A percentile compares a stretch with the other conserved stretches of the same genome.
phyloP scores from a whole-genome alignment of 495 filamentous ascomycete species.

The Gamarada debralockiae region DNA sequence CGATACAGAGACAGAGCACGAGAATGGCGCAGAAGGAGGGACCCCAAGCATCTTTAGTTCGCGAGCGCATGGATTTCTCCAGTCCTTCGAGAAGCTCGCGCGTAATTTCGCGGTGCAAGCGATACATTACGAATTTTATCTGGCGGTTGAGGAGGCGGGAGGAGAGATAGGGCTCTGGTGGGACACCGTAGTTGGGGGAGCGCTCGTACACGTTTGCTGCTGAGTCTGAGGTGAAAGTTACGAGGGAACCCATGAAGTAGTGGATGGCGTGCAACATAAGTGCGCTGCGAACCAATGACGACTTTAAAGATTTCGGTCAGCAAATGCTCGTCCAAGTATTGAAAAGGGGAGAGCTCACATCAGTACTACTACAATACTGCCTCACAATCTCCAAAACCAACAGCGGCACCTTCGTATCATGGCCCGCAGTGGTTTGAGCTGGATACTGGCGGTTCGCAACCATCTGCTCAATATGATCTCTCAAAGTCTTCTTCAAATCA shows the following conservation, averaged over 20 bases:
- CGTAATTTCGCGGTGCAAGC: conserved; percentile 42
- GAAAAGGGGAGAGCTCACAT: conserved; percentile 25
- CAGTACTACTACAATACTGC: conserved; percentile 32
- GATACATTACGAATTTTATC: conserved; percentile 47
- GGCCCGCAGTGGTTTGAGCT: conserved; percentile 39
- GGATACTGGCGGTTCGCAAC: conserved; percentile 36
- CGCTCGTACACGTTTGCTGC: conserved; percentile 31
- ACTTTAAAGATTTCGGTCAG: conserved; percentile 9
- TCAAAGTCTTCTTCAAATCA: conserved; percentile 34
- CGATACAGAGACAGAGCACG: conserved; percentile 49
- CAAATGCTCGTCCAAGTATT: too few relatives aligned
- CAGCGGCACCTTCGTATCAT: conserved; percentile 36
- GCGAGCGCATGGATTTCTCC: conserved; percentile 42
- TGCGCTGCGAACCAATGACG: conserved; percentile 38
- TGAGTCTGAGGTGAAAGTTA: conserved; percentile 40
- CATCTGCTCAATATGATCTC: conserved; percentile 41
- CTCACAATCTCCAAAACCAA: conserved; percentile 39
- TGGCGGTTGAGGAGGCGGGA: conserved; percentile 48
- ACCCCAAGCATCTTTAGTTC: conserved; percentile 44
- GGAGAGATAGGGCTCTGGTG: conserved; percentile 37
- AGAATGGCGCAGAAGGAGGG: conserved; percentile 47
- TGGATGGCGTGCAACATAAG: conserved; percentile 47
- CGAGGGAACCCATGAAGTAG: conserved; percentile 44
- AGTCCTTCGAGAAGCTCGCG: conserved; percentile 40
- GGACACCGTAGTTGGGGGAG: conserved; percentile 26